Base-by-base conservation (phyloP, 768 basidiomycete genomes). In the Suillus luteus region DNA sequence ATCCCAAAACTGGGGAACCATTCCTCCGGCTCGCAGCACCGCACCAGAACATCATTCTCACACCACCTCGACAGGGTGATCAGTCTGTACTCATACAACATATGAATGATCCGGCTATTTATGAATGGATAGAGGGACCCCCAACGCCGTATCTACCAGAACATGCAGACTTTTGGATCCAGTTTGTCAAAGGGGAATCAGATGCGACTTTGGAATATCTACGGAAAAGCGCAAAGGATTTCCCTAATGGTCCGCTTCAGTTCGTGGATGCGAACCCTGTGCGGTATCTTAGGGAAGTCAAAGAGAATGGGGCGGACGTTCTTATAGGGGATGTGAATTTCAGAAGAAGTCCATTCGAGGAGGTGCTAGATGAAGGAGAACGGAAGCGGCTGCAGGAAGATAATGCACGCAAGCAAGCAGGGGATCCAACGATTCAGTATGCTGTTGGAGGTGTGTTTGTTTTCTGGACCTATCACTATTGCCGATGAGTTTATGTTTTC, bases 391-490 rank as follows among this genome's bases (percentile, higher is more conserved):
- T 76, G 15, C 72, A 73, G 38, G 73, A 76, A 54, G 76, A 76
- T 66, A 89, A 88, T 67, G 69, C 74, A 27, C 70, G 62, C 1
- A 78, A 78, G 60, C 67, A 69, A 8, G 60, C 73, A 14, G 88
- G 86, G 14, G 85, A 90, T 67, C 82, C 83, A 12, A 76, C 76
- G 37, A 86, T 89, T 61, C 69, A 84, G 33, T 91, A 86, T 86
- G 80, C 78, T 14, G 72, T 90, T 38, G 90, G 88, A 66, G 81
- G 89, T 89, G 71, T 14, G 82, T 22, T 38, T 2, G 9, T 38
- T 17, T 15, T 57, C 55, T 17, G 31, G 31, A 31, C 51, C 27
- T 52, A 17, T 31, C 15, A 31, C 48, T 5, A 15, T 51, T 27
- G 27, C 10, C 24, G 35, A 38, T 17, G 9, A 48, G n/a, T 57